Evolutionary conservation across 2,329 filamentous ascomycete genomes (phyloP).

Genomic region (Fusarium mundagurra): DNA sequence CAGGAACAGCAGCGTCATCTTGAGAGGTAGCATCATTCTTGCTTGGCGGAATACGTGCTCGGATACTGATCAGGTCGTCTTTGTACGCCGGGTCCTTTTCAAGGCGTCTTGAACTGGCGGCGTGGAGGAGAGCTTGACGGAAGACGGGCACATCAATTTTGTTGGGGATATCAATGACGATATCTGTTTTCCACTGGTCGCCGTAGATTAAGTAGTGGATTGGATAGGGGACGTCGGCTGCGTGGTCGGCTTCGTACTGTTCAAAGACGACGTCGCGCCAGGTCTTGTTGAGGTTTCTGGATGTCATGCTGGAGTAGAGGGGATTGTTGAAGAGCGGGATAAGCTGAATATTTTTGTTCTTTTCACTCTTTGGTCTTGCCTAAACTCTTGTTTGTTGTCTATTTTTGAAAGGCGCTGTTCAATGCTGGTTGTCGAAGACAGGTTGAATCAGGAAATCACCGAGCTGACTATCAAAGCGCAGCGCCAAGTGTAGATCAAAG

Average conservation of each 20-base stretch:
- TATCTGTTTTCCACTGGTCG: slow-evolving; percentile 1
- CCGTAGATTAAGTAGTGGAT: slow-evolving; percentile 37
- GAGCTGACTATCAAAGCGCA: background rate
- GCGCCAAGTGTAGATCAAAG: background rate
- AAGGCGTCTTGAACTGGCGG: background rate
- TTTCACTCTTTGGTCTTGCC: background rate
- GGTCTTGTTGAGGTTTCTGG: slow-evolving; percentile 29
- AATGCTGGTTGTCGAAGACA: background rate
- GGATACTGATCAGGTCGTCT: background rate
- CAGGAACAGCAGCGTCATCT: background rate
- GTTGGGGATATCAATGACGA: background rate
- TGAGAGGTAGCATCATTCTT: background rate
- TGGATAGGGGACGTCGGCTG: slow-evolving; percentile 40
- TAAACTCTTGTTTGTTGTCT: background rate
- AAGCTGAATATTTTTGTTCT: background rate
- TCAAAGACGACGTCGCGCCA: slow-evolving; percentile 24
- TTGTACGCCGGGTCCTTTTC: background rate
- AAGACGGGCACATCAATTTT: background rate
- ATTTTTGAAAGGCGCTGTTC: background rate
- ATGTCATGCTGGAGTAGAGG: slow-evolving; percentile 12
- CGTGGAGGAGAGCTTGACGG: background rate
- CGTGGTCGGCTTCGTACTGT: slow-evolving; percentile 14
- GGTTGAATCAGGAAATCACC: background rate
- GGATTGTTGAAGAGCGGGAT: background rate
- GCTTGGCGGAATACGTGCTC: background rate